Base-by-base conservation (phyloP, 2,329 filamentous ascomycete species). In the Teratosphaeriaceae sp. region DNA sequence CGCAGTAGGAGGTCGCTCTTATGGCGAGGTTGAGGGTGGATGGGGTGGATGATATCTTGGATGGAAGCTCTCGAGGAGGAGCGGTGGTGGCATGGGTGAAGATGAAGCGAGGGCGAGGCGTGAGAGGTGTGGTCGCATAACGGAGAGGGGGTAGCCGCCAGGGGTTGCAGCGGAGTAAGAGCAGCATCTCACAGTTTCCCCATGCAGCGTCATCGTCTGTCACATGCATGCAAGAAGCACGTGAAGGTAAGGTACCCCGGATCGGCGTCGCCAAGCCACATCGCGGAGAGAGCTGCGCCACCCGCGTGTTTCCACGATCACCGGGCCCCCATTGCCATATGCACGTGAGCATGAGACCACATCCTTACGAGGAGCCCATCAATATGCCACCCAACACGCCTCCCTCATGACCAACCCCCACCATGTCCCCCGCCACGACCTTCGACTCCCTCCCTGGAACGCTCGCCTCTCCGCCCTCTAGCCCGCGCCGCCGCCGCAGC, bases 391-490 rank as follows among this genome's bases (percentile, higher is more conserved):
- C 18, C 6, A 9, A n/a, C 15, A 19, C 24, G 5, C n/a, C n/a
- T n/a, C n/a, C n/a, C n/a, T n/a, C n/a, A n/a, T n/a, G n/a, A n/a
- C n/a, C n/a, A 27, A n/a, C n/a, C n/a, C n/a, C n/a, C n/a, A n/a
- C n/a, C n/a, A n/a, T 27, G 26, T n/a, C 8, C 26, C 8, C 26
- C 26, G 26, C n/a, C n/a, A n/a, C n/a, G n/a, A n/a, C 42, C 29
- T 48, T 48, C 42, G 22, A 36, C 23, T 20, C 24, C 21, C 29
- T 42, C 13, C 55, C 57, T 13, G 50, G 49, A 35, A 27, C 49
- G 12, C 44, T 46, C 19, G 45, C 26, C 9, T 45, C 50, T 21
- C 42, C 44, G 51, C 66, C 52, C 54, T 60, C 52, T 39, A 54
- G 57, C 31, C 56, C 56, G 33, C 53, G 61, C 16, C 54, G 59